These are phyloP conservation scores for Fraxinus sp. DNA, from an alignment of 305 asterid species.

Conservation along the genomic window DNA sequence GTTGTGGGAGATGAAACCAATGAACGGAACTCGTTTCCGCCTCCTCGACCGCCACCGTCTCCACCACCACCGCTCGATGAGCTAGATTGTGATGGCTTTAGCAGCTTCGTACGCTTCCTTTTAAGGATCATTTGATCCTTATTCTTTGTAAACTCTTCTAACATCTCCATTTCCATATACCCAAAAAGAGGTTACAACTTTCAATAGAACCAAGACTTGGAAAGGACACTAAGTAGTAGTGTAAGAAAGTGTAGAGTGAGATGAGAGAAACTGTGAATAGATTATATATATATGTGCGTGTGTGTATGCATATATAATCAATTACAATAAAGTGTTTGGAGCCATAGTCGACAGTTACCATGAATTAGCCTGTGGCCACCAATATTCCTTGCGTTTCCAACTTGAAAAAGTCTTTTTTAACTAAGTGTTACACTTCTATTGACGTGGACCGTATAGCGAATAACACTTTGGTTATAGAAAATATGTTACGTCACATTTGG, in stretches of 20 bases:
- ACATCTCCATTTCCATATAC: slow-evolving; percentile 29
- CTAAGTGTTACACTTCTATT: not conserved
- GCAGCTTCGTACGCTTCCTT: slow-evolving; percentile 67
- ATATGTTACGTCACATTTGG: no score
- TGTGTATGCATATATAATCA: not conserved
- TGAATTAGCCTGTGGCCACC: slow-evolving; percentile 49
- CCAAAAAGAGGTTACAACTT: not conserved
- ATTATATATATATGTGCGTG: not conserved
- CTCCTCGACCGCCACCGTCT: not conserved
- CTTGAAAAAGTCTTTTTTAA: slow-evolving; percentile 25
- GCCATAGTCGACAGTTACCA: slow-evolving; percentile 37
- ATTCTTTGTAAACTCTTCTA: slow-evolving; percentile 34
- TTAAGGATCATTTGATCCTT: slow-evolving; percentile 51
- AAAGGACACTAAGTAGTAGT: slow-evolving; percentile 28
- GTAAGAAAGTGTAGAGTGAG: slow-evolving; percentile 41
- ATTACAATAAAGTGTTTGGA: slow-evolving; percentile 26
- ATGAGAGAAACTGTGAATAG: slow-evolving; percentile 26
- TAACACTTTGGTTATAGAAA: no score
- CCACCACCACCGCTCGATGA: slow-evolving; percentile 34
- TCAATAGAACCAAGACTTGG: not conserved
- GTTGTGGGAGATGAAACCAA: slow-evolving; percentile 34
- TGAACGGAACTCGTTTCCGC: slow-evolving; percentile 11
- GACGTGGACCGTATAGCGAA: not conserved
- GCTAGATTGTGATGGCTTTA: slow-evolving; percentile 43
- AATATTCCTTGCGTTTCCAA: slow-evolving; percentile 38